Percentiles rank a stretch among this genome's conserved stretches.
phyloP scores from a whole-genome alignment of 495 filamentous ascomycete species.

The Oleoguttula mirabilis region DNA sequence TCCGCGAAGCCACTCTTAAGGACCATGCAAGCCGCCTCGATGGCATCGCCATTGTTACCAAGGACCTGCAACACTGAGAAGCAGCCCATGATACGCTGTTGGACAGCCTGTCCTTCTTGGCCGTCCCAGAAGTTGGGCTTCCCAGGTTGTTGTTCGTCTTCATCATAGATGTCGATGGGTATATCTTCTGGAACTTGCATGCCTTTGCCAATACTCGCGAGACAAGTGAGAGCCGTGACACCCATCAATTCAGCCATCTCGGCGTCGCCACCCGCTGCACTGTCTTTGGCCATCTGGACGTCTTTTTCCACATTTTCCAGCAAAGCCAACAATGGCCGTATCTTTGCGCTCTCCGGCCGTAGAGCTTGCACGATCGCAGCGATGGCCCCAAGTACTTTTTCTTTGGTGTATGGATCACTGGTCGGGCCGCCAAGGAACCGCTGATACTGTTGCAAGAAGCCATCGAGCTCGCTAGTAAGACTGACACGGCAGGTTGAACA shows the following conservation, averaged over 20 bases:
- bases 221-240: slow-evolving; percentile 56
- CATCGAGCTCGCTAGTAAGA: slow-evolving; percentile 56
- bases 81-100: slow-evolving; percentile 46
- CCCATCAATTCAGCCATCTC: slow-evolving; percentile 43
- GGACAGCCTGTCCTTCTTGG: slow-evolving; percentile 41
- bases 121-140: slow-evolving; percentile 47
- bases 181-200: slow-evolving; percentile 60
- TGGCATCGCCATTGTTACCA: slow-evolving; percentile 53
- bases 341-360: slow-evolving; percentile 48
- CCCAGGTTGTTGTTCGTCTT: slow-evolving; percentile 21
- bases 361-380: slow-evolving; percentile 74
- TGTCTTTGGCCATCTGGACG: slow-evolving; percentile 34
- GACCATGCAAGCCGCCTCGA: slow-evolving; percentile 68
- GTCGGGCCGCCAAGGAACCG: slow-evolving; percentile 47
- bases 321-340: slow-evolving; percentile 49
- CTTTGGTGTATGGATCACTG: slow-evolving; percentile 60
- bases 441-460: slow-evolving; percentile 68
- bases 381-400: slow-evolving; percentile 70
- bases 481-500: slow-evolving; percentile 67
- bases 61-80: slow-evolving; percentile 42
- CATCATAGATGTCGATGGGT: slow-evolving; percentile 51
- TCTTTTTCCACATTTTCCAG: slow-evolving; percentile 53
- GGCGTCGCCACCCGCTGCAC: slow-evolving; percentile 25
- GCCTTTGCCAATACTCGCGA: slow-evolving; percentile 68
- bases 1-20: slow-evolving; percentile 45